Base-by-base conservation (phyloP, 2,329 filamentous ascomycete species). In the Aspergillus sp. region DNA sequence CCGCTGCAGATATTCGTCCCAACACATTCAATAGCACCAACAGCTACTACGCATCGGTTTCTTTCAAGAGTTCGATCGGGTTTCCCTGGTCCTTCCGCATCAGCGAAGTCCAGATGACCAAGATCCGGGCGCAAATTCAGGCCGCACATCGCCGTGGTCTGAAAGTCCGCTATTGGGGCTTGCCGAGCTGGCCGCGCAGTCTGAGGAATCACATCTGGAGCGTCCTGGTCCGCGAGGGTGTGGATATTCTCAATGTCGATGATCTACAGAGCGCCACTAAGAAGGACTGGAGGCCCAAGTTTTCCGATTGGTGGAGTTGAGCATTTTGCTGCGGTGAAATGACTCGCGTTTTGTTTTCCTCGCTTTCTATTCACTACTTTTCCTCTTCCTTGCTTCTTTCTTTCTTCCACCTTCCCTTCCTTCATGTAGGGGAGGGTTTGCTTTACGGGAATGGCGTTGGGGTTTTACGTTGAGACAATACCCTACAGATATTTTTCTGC, bases 221-320 rank as follows among this genome's bases (percentile, higher is more conserved):
- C 7, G 73, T 83, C 20, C 68, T 87, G 18, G 77, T 82, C 11
- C 72, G 77, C 31, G 82, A 85, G 68, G 83, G 84, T 0, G 83
- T 81, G 11, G 84, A 85, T 67, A 77, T 84, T 47, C 65, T 87
- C 54, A 87, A 85, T 66, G 84, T 83, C 1, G 84, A 87, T 75
- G 84, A 87, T 68, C 65, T 87, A 61, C 69, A 69, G 51, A 79
- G 72, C 2, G 84, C 83, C 49, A 78, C 79, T 1, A 73, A 65
- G 54, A 71, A 77, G 50, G 78, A 82, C 62, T 85, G 84, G 84
- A 73, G 71, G 16, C 70, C 69, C 9, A 65, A 58, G 29, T 55
- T 71, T n/a, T 69, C 71, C 6, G 71, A 72, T 58, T 73, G 73
- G 72, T 75, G 73, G 71, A 47, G 60, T 26, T 72, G 62, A 67